These are phyloP conservation scores for Vanrija sp. DNA, from an alignment of 1,284 basidiomycete genomes.

Conservation along the genomic window DNA sequence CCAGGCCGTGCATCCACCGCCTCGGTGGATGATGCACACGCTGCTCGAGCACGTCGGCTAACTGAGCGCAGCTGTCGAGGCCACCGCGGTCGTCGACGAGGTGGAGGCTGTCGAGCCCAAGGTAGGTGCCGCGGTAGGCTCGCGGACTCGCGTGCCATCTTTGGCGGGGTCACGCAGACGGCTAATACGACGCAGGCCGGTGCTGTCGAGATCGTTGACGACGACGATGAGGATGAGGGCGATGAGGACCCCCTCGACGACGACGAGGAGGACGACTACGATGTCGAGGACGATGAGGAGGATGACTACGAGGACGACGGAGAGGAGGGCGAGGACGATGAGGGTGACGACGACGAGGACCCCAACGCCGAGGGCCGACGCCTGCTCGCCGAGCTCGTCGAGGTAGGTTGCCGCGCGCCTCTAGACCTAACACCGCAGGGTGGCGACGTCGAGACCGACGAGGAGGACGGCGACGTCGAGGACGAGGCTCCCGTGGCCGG, in stretches of 20 bases:
- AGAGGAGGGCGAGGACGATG: conserved; percentile 7
- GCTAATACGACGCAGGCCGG: too few species aligned
- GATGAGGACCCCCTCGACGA: not conserved
- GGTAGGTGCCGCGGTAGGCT: too few species aligned
- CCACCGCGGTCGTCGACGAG: too few species aligned
- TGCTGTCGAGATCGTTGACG: conserved; percentile 6
- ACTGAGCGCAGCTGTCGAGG: not conserved
- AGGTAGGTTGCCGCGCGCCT: conserved; percentile 6
- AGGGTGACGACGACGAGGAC: conserved; percentile 15
- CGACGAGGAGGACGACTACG: conserved; percentile 5
- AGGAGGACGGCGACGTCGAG: conserved; percentile 18
- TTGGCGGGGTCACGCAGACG: too few species aligned
- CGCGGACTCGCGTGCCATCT: too few species aligned
- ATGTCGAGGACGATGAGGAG: conserved; percentile 17
- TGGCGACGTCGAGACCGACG: conserved; percentile 13
- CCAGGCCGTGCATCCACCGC: not conserved
- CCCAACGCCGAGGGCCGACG: conserved; percentile 15
- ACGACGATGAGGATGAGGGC: conserved; percentile 5
- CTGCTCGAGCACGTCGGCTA: not conserved
- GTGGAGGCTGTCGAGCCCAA: too few species aligned
- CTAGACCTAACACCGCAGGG: conserved; percentile 6
- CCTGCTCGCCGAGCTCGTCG: conserved; percentile 14
- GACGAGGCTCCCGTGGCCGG: conserved; percentile 2
- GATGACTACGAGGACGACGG: conserved; percentile 13
- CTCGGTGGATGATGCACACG: not conserved